A percentile compares a stretch with the other conserved stretches of the same genome.
Conservation (phyloP, 2,329 filamentous ascomycete species). For the Ciborinia camelliae region DNA sequence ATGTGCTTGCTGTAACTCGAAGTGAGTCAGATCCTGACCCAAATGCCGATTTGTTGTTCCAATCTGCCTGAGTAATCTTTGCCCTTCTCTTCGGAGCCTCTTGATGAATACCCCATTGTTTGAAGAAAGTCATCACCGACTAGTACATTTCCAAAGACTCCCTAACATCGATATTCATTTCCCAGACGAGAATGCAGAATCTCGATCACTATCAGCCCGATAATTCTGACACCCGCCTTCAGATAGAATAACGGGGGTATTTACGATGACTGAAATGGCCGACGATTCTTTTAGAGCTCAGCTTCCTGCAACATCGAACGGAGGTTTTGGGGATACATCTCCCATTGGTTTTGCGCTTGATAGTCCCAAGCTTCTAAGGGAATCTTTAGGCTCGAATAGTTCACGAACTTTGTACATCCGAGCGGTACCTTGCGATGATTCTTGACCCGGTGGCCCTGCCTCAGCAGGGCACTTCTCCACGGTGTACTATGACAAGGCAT, state of each 20-base stretch:
- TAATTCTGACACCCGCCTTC: slow-evolving; percentile 40
- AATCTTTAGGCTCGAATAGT: slow-evolving; percentile 74
- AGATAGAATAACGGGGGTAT: slow-evolving; percentile 61
- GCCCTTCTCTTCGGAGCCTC: slow-evolving; percentile 66
- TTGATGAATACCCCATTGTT: slow-evolving; percentile 33
- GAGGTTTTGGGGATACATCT: slow-evolving; percentile 66
- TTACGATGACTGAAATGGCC: slow-evolving; percentile 67
- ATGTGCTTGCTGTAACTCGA: slow-evolving; percentile 84
- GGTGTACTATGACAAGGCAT: slow-evolving; percentile 96
- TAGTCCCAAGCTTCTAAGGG: slow-evolving; percentile 66
- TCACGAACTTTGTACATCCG: slow-evolving; percentile 70
- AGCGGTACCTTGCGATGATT: slow-evolving; percentile 49
- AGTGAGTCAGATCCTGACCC: slow-evolving; percentile 74
- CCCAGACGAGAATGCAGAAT: neutral
- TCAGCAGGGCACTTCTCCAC: slow-evolving; percentile 90
- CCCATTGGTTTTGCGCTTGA: slow-evolving; percentile 79
- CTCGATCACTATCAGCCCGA: neutral
- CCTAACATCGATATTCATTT: slow-evolving; percentile 21
- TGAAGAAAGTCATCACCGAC: slow-evolving; percentile 45
- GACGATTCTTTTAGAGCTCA: slow-evolving; percentile 73
- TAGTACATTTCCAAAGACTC: slow-evolving; percentile 42
- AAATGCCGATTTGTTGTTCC: slow-evolving; percentile 69
- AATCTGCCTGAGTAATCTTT: slow-evolving; percentile 70
- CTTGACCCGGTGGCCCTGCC: slow-evolving; percentile 52
- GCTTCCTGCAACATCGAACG: slow-evolving; percentile 61